Evolutionary conservation across 106 monocot genomes (phyloP).

Genomic region (Dendrobium huoshanense): DNA sequence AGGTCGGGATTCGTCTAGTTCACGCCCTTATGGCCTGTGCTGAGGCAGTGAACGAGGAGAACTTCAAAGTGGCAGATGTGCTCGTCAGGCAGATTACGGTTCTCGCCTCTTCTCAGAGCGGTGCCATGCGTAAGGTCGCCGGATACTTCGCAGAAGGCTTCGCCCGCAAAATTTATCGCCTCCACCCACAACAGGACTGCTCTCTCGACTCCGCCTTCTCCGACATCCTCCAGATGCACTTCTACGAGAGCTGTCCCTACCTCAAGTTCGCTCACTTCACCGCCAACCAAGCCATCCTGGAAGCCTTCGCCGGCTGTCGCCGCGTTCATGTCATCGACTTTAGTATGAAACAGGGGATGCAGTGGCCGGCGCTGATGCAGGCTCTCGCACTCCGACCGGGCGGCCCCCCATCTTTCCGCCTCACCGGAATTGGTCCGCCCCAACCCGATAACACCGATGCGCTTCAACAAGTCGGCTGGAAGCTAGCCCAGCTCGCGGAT

Average conservation of each 20-base stretch:
- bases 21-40: constrained; percentile 81
- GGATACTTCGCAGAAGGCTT: constrained; percentile 82
- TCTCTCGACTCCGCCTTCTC: constrained; percentile 40
- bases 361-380: constrained; percentile 93
- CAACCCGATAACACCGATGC: constrained; percentile 72
- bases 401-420: constrained; percentile 72
- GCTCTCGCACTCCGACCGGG: constrained; percentile 84
- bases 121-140: constrained; percentile 88
- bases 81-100: constrained; percentile 69
- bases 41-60: constrained; percentile 75
- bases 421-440: constrained; percentile 80
- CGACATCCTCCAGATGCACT: constrained; percentile 71
- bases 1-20: constrained; percentile 74
- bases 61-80: constrained; percentile 52
- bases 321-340: constrained; percentile 86
- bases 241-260: constrained; percentile 91
- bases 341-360: constrained; percentile 91
- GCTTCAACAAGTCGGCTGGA: constrained; percentile 72
- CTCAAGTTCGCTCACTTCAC: constrained; percentile 98
- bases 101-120: constrained; percentile 62
- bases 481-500: constrained; percentile 85
- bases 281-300: constrained; percentile 97
- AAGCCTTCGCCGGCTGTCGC: constrained; percentile 70
- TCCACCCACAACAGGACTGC: constrained; percentile 22
- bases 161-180: constrained; percentile 56